Evolutionary conservation across 2,329 filamentous ascomycete genomes (phyloP).

Genomic region (Bipolaris zeicola): DNA sequence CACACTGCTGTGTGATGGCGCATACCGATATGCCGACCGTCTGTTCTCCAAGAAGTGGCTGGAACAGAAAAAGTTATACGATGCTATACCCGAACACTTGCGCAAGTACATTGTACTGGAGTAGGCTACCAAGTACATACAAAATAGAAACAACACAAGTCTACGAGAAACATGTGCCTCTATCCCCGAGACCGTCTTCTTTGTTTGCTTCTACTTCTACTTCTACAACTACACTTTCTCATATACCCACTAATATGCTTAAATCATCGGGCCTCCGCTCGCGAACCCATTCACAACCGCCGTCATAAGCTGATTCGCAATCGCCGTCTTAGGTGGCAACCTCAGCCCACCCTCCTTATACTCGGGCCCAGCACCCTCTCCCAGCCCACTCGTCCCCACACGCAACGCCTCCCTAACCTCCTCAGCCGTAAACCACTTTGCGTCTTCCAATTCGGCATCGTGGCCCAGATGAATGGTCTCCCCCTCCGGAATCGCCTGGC

Average conservation of each 20-base stretch:
- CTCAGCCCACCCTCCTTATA: slow-evolving; percentile 79
- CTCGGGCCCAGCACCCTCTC: slow-evolving; percentile 65
- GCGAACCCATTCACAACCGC: slow-evolving; percentile 80
- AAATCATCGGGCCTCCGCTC: slow-evolving; percentile 56
- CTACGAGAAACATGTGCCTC: slow-evolving; percentile 4
- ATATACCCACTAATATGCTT: neutral
- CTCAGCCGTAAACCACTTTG: slow-evolving; percentile 83
- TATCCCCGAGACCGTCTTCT: slow-evolving; percentile 1
- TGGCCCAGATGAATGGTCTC: slow-evolving; percentile 83
- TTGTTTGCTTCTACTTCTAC: slow-evolving; percentile 2
- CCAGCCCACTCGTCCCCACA: slow-evolving; percentile 70
- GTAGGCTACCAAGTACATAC: slow-evolving; percentile 46
- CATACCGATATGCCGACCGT: slow-evolving; percentile 95
- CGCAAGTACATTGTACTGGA: slow-evolving; percentile 94
- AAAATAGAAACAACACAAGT: slow-evolving; percentile 9
- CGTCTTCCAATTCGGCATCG: slow-evolving; percentile 88
- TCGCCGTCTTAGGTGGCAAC: slow-evolving; percentile 83
- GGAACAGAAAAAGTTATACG: slow-evolving; percentile 79
- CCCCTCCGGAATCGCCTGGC: slow-evolving; percentile 78
- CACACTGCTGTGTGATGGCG: slow-evolving; percentile 91
- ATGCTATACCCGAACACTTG: slow-evolving; percentile 80
- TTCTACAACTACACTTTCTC: neutral
- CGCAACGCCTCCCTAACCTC: slow-evolving; percentile 78
- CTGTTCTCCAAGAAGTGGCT: slow-evolving; percentile 94
- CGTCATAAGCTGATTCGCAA: slow-evolving; percentile 85